A percentile compares a stretch with the other conserved stretches of the same genome.
Evolutionary conservation across 164 flowering plant genomes (phyloP).

Genomic region (Warburgia ugandensis): DNA sequence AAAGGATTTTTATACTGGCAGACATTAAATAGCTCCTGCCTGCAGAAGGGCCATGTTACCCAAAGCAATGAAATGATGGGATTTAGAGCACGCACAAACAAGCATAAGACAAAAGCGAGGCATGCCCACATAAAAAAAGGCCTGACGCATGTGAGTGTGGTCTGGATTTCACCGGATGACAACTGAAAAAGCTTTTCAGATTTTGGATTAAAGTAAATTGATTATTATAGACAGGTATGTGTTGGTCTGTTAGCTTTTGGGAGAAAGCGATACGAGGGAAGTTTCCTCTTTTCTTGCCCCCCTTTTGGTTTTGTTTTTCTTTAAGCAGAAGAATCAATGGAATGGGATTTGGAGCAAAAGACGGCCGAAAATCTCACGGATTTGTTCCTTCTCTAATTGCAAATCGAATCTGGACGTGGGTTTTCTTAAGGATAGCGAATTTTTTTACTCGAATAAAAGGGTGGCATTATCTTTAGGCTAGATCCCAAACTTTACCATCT

Average conservation of each 20-base stretch:
- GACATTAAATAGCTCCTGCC: background rate
- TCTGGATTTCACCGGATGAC: constrained; percentile 15
- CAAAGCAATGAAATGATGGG: background rate
- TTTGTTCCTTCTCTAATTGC: background rate
- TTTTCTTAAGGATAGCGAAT: background rate
- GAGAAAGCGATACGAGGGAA: constrained; percentile 30
- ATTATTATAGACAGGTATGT: constrained; percentile 14
- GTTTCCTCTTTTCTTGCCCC: constrained; percentile 12
- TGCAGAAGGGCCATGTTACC: constrained; percentile 15
- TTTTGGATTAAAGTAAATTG: constrained; percentile 10
- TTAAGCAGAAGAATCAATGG: constrained; percentile 3
- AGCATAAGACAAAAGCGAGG: constrained; percentile 13
- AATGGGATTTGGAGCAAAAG: constrained; percentile 1
- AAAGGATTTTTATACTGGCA: background rate
- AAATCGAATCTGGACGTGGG: background rate
- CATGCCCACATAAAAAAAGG: constrained; percentile 3
- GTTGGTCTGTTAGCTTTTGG: constrained; percentile 22
- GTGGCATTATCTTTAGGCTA: background rate
- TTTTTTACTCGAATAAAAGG: too few relatives aligned
- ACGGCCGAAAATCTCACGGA: background rate
- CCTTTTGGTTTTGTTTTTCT: constrained; percentile 1
- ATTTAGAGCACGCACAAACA: constrained; percentile 10
- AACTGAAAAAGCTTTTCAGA: constrained; percentile 12
- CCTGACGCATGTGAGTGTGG: constrained; percentile 14
- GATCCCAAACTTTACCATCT: background rate